Conservation (phyloP, 352 stramenopile species). For the Plasmopara viticola region DNA sequence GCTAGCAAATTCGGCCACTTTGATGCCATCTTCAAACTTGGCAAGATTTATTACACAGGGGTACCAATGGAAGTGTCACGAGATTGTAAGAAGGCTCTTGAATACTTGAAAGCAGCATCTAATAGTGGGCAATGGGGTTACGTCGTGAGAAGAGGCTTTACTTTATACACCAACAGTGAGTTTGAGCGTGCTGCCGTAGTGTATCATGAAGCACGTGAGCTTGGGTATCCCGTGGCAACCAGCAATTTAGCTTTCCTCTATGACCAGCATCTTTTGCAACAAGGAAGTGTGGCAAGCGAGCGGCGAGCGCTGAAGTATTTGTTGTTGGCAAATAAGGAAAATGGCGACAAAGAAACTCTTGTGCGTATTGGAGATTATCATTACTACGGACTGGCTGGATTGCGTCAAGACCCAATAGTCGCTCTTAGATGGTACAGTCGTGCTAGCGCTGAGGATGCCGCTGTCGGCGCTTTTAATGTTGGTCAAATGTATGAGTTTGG, state of each 20-base stretch:
- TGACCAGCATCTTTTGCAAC: constrained; percentile 38
- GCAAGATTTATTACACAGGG: constrained; percentile 45
- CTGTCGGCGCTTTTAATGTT: constrained; percentile 62
- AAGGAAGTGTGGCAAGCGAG: constrained; percentile 21
- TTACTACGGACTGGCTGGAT: constrained; percentile 56
- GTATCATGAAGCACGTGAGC: constrained; percentile 62
- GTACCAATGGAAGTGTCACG: constrained; percentile 19
- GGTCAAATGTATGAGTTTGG: constrained; percentile 71
- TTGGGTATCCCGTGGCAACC: constrained; percentile 54
- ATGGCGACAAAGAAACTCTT: constrained; percentile 50
- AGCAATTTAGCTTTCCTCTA: constrained; percentile 79
- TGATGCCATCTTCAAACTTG: constrained; percentile 71
- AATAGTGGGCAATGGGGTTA: constrained; percentile 59
- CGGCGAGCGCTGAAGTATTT: constrained; percentile 38
- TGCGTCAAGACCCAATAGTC: constrained; percentile 24
- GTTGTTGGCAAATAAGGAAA: constrained; percentile 23
- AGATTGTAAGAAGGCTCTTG: constrained; percentile 22
- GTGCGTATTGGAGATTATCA: constrained; percentile 72
- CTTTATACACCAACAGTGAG: constrained; percentile 41
- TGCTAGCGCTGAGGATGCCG: constrained; percentile 53
- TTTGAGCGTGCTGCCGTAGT: constrained; percentile 38
- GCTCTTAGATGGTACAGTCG: constrained; percentile 68
- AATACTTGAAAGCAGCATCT: constrained; percentile 55
- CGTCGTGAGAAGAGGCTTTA: constrained; percentile 51
- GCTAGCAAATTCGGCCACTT: constrained; percentile 80